Evolutionary conservation across 148 eudicot genomes (phyloP), one percentile per base, ranked within the genome.

Genomic region (Chenopodium formosanum): DNA sequence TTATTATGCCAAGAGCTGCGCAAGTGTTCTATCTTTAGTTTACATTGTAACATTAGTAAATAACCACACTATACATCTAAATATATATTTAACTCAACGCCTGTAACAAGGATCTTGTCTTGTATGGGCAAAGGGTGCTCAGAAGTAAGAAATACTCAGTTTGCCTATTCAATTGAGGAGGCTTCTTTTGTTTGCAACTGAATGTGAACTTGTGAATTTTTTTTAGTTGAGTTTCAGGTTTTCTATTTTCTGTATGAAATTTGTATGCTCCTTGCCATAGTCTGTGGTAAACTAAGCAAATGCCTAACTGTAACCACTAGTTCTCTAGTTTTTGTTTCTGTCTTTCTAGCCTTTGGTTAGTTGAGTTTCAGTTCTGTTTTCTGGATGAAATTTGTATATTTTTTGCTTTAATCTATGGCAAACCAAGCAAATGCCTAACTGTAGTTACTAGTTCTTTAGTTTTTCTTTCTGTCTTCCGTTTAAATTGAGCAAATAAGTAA

Each of bases 231-330:
- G 81, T 48, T 19, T 79, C 66, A 27, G 32, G 44, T 40, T 0
- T 70, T n/a, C 9, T 29, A 72, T 44, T 74, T 75, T 50, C 65
- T 64, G 14, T 32, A 17, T 73, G 14, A 64, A 74, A 62, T 80
- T 47, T 63, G 62, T 22, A 70, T 25, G 60, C 40, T 23, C n/a
- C 27, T 70, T 9, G 9, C 25, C 65, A n/a, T 63, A 11, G 14
- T 50, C 34, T 32, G 58, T 76, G 1, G 58, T 22, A 53, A 68
- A 50, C 17, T 29, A 74, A 60, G 12, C 64, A 20, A 74, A 66
- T 25, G 65, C 19, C 46, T 53, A 52, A 32, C 40, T 71, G 31
- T 23, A 32, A 22, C 10, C 40, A 10, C 16, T 13, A 25, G 19
- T 16, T 11, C 23, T 76, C 44, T 5, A 9, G 14, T 2, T 64